These are phyloP conservation scores for Salix viminalis DNA, from an alignment of 345 rosid species.

Conservation along the genomic window DNA sequence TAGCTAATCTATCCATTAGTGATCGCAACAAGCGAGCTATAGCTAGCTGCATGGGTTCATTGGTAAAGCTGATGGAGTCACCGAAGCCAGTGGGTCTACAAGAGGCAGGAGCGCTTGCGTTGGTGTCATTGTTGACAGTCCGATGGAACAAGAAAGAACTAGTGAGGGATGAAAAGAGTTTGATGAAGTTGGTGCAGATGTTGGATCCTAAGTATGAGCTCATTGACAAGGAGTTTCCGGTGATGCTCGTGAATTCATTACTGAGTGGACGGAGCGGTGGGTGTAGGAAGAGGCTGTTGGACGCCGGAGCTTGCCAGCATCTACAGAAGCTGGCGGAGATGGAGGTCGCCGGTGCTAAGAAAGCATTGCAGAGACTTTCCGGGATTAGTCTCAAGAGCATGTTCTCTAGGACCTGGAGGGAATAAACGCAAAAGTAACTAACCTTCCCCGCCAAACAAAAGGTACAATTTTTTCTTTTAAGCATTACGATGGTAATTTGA, in stretches of 20 bases:
- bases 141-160: slow-evolving; percentile 61
- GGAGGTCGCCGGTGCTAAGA: slow-evolving; percentile 65
- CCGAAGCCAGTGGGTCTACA: slow-evolving; percentile 75
- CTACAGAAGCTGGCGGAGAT: slow-evolving; percentile 51
- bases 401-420: slow-evolving; percentile 67
- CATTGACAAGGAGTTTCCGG: slow-evolving; percentile 54
- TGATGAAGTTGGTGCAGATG: slow-evolving; percentile 64
- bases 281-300: slow-evolving; percentile 47
- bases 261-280: slow-evolving; percentile 44
- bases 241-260: slow-evolving; percentile 48
- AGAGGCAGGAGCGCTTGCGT: slow-evolving; percentile 54
- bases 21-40: slow-evolving; percentile 77
- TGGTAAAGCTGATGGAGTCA: slow-evolving; percentile 58
- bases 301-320: slow-evolving; percentile 56
- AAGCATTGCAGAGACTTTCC: slow-evolving; percentile 55
- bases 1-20: slow-evolving; percentile 45
- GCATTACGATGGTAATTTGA: slow-evolving; percentile 17
- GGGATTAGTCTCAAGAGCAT: slow-evolving; percentile 57
- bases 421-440: slow-evolving; percentile 32
- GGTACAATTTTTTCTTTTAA: slow-evolving; percentile 21
- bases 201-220: slow-evolving; percentile 58
- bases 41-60: slow-evolving; percentile 45
- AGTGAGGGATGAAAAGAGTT: slow-evolving; percentile 60
- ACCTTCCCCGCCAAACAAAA: slow-evolving; percentile 33
- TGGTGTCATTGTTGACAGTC: slow-evolving; percentile 48